Evolutionary conservation across 148 eudicot species (phyloP), one percentile per base, ranked within the genome.

Genomic region (Beta vulgaris): DNA sequence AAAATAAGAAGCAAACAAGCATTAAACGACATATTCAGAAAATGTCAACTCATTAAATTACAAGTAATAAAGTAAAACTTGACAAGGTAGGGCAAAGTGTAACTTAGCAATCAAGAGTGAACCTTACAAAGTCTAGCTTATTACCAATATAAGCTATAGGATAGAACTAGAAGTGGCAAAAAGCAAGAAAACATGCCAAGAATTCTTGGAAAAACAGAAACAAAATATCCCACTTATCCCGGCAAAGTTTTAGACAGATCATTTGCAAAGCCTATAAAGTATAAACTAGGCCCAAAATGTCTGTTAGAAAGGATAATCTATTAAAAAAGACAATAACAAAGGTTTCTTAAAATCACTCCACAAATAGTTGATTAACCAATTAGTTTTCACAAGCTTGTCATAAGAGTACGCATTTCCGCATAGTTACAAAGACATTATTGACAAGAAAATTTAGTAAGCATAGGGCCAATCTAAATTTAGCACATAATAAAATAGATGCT

Each of bases 241-340:
- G 79, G 62, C 76, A 53, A 76, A 70, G 72, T 71, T 80, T 2
- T 7, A 57, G 74, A 70, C 73, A 46, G 0, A 74, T 79, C 8
- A 55, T 46, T n/a, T n/a, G n/a, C n/a, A 23, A 62, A 69, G 51
- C 55, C 18, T 16, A 9, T 16, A 46, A 62, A 35, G 10, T 16
- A 9, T 16, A 46, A 62, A 35, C 58, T 12, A 74, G 21, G 26
- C 16, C 36, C 15, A 75, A 34, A 66, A n/a, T 43, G 26, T 73
- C 7, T 61, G 19, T 12, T 44, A 1, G 0, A 46, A 42, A 26
- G 53, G 53, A 8, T 16, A 43, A 3, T 43, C 63, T 71, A 51
- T 60, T 69, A n/a, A 42, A 21, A 32, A 48, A 23, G 74, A 69
- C 68, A 69, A 69, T 12, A 13, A n/a, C n/a, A n/a, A n/a, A 61